Percentiles rank a stretch among this genome's conserved stretches.
Evolutionary conservation across 2,329 filamentous ascomycete species (phyloP).

Genomic region (Diplodia seriata): DNA sequence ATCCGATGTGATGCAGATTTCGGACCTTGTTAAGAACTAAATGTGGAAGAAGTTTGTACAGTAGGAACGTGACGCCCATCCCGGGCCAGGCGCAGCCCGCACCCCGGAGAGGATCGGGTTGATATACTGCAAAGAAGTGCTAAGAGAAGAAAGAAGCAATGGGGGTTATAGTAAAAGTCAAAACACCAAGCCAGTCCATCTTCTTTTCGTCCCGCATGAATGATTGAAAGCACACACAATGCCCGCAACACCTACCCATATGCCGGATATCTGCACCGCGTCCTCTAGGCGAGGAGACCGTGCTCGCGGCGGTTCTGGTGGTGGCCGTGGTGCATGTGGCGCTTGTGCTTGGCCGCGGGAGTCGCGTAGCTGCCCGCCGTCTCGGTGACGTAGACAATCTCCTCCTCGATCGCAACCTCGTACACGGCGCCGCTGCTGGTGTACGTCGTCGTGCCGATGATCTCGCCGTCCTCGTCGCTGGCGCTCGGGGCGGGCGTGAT

Average conservation of each 20-base stretch:
- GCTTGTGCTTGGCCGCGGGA: slow-evolving; percentile 38
- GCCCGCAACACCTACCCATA: slow-evolving; percentile 23
- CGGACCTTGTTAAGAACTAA: slow-evolving; percentile 7
- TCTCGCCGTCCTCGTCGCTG: slow-evolving; percentile 32
- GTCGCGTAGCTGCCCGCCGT: slow-evolving; percentile 35
- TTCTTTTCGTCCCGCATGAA: slow-evolving; percentile 30
- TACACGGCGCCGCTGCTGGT: slow-evolving; percentile 53
- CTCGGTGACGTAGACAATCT: slow-evolving; percentile 52
- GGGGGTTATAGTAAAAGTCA: slow-evolving; percentile 24
- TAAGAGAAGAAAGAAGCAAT: background rate
- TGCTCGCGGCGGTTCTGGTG: slow-evolving; percentile 38
- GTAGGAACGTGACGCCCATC: background rate
- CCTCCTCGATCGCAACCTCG: slow-evolving; percentile 54
- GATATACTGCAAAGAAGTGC: slow-evolving; percentile 17
- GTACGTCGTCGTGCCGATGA: slow-evolving; percentile 51
- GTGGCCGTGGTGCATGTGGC: slow-evolving; percentile 42
- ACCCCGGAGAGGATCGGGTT: slow-evolving; percentile 2
- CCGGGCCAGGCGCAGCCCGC: slow-evolving; percentile 19
- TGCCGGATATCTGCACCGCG: background rate
- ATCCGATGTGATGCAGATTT: slow-evolving; percentile 29
- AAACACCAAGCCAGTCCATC: slow-evolving; percentile 24
- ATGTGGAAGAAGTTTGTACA: slow-evolving; percentile 24
- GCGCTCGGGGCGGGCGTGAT: slow-evolving; percentile 30
- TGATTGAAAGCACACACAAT: slow-evolving; percentile 18
- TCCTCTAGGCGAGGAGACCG: slow-evolving; percentile 28